Evolutionary conservation across 345 rosid species (phyloP), one percentile per base, ranked within the genome.

Genomic region (Populus alba): DNA sequence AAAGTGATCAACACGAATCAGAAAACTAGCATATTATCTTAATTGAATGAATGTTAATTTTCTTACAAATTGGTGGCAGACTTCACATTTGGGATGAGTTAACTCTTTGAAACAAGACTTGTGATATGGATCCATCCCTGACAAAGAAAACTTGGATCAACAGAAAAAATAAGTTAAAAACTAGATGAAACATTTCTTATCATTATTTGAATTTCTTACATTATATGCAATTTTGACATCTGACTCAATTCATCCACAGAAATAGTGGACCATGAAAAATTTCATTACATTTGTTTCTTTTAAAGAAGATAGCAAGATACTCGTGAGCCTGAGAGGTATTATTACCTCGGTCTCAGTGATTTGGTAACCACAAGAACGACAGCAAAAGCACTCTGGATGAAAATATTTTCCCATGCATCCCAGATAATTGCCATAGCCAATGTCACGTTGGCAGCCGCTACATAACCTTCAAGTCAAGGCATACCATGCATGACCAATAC

Each of bases 1-100:
- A 47, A 12, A 47, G 51, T 47, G 51, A 15, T 47, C 1, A 18
- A 47, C 51, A 47, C 6, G 38, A 29, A 68, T 68, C n/a, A 9
- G n/a, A 68, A 39, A 68, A 39, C 51, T 39, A 68, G 71, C 71
- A 68, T 20, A 41, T 9, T 38, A 68, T 68, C 15, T 15, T n/a
- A 68, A 35, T 20, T 18, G 25, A 68, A 39, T 8, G 18, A 31
- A 41, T 17, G 11, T 4, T 43, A 38, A 8, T 65, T 62, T 77
- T 67, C 97, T 90, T 94, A 96, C 99, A 85, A 87, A 96, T 82
- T 94, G 92, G 74, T 80, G 87, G 86, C 99, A 94, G 79, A 96
- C 97, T 87, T 96, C 97, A 74, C 98, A 96, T 90, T 92, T 96
- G 43, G 97, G 99, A 86, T 96, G 97, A 29, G 90, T 89, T 75